Evolutionary conservation across 495 filamentous ascomycete species (phyloP).

Genomic region (Apodospora peruviana): DNA sequence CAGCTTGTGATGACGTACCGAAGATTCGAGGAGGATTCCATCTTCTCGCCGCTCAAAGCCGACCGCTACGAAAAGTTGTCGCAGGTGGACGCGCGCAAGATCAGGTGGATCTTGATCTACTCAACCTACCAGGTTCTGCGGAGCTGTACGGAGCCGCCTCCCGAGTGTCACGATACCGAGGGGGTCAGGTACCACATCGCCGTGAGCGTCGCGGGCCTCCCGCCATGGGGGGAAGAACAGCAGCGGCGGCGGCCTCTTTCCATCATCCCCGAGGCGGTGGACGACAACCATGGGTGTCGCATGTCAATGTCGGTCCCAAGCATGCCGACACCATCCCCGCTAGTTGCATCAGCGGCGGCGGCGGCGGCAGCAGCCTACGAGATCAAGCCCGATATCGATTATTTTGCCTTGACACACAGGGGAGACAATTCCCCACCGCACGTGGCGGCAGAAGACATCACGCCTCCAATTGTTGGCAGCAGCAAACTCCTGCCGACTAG

Average conservation of each 20-base stretch:
- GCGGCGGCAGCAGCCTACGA: constrained; percentile 5
- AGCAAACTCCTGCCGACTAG: constrained; percentile 1
- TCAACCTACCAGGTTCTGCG: constrained; percentile 60
- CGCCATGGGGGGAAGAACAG: constrained; percentile 34
- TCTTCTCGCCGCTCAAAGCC: constrained; percentile 28
- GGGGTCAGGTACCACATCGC: constrained; percentile 38
- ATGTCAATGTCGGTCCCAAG: constrained; percentile 1
- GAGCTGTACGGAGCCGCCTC: constrained; percentile 35
- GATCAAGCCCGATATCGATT: constrained; percentile 39
- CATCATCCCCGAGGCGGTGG: constrained; percentile 10
- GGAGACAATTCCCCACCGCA: not conserved
- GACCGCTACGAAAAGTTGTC: constrained; percentile 37
- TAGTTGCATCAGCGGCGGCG: not conserved
- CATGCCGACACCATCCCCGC: not conserved
- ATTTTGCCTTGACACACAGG: constrained; percentile 23
- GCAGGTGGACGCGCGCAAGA: constrained; percentile 53
- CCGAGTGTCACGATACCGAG: constrained; percentile 28
- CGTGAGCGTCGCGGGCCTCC: constrained; percentile 30
- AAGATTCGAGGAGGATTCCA: constrained; percentile 40
- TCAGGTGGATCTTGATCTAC: constrained; percentile 70
- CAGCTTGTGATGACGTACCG: constrained; percentile 40
- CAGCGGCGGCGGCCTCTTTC: not conserved
- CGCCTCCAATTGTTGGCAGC: too few relatives aligned
- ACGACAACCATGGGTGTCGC: constrained; percentile 13
- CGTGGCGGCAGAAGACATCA: not conserved